A percentile compares a stretch with the other conserved stretches of the same genome.
These are phyloP conservation scores for Chaetomiaceae sp. DNA, from an alignment of 2,329 filamentous ascomycete genomes.

Conservation along the genomic window DNA sequence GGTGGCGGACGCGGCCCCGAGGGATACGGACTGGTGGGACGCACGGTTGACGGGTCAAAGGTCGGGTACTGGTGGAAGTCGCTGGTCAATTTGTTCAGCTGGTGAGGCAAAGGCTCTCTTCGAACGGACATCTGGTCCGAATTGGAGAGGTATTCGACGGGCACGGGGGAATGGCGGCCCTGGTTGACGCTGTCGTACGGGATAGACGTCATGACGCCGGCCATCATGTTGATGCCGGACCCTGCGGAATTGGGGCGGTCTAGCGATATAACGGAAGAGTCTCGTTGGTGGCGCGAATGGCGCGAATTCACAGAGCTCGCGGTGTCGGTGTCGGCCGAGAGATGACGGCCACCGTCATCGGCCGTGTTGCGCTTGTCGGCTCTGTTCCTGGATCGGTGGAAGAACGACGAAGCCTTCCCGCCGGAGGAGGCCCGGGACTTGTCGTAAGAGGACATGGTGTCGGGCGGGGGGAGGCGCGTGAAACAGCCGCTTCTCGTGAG, in stretches of 20 bases:
- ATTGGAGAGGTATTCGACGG: slow-evolving; percentile 68
- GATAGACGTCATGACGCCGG: slow-evolving; percentile 81
- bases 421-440: slow-evolving; percentile 75
- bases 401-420: slow-evolving; percentile 61
- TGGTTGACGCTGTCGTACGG: slow-evolving; percentile 70
- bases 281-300: slow-evolving; percentile 69
- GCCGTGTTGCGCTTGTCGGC: slow-evolving; percentile 59
- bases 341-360: slow-evolving; percentile 53
- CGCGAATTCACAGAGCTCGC: slow-evolving; percentile 60
- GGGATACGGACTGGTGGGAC: slow-evolving; percentile 50
- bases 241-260: slow-evolving; percentile 63
- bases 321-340: slow-evolving; percentile 55
- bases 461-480: slow-evolving; percentile 19
- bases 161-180: slow-evolving; percentile 64
- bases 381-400: slow-evolving; percentile 82
- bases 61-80: slow-evolving; percentile 90
- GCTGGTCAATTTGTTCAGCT: slow-evolving; percentile 68
- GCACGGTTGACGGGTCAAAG: slow-evolving; percentile 49
- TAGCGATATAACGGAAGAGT: slow-evolving; percentile 66
- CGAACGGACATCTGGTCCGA: slow-evolving; percentile 58
- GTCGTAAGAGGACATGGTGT: slow-evolving; percentile 60
- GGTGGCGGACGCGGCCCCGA: slow-evolving; percentile 57
- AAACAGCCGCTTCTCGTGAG: slow-evolving; percentile 22
- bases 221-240: slow-evolving; percentile 64
- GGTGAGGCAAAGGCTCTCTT: slow-evolving; percentile 74